Percentiles rank a stretch among this genome's conserved stretches.
phyloP scores from a whole-genome alignment of 2,329 filamentous ascomycete genomes.

The Ophiostoma novo-ulmi region DNA sequence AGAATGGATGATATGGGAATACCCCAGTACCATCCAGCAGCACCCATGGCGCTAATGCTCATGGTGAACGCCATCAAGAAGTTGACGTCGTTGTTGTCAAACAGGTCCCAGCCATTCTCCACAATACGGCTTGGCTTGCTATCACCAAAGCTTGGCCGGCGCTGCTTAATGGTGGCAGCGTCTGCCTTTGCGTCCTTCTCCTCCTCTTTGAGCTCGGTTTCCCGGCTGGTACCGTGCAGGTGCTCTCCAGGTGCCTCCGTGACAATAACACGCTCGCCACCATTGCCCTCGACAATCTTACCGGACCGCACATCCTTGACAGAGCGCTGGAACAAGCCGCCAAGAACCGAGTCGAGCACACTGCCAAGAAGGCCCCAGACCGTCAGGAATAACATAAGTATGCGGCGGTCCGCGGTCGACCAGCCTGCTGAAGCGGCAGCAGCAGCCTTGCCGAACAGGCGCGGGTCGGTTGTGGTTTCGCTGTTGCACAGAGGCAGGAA shows the following conservation, averaged over 20 bases:
- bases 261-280: constrained; percentile 58
- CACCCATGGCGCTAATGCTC: constrained; percentile 70
- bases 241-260: constrained; percentile 20
- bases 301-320: constrained; percentile 78
- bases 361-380: constrained; percentile 74
- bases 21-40: constrained; percentile 57
- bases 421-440: constrained; percentile 35
- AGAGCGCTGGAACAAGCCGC: constrained; percentile 77
- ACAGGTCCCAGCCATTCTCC: constrained; percentile 63
- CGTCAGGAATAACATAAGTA: constrained; percentile 55
- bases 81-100: constrained; percentile 97
- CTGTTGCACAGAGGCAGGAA: constrained; percentile 63
- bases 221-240: constrained; percentile 14
- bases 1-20: constrained; percentile 46
- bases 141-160: constrained; percentile 49
- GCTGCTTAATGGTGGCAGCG: constrained; percentile 47
- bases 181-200: constrained; percentile 31
- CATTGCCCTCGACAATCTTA: constrained; percentile 83
- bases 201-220: constrained; percentile 34
- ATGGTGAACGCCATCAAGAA: constrained; percentile 81
- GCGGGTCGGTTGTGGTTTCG: constrained; percentile 24
- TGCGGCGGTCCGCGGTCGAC: constrained; percentile 42
- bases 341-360: constrained; percentile 80
- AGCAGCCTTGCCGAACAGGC: constrained; percentile 39
- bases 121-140: constrained; percentile 57